phyloP scores from a whole-genome alignment of 2,329 filamentous ascomycete species.

The Diaporthe sp. region DNA sequence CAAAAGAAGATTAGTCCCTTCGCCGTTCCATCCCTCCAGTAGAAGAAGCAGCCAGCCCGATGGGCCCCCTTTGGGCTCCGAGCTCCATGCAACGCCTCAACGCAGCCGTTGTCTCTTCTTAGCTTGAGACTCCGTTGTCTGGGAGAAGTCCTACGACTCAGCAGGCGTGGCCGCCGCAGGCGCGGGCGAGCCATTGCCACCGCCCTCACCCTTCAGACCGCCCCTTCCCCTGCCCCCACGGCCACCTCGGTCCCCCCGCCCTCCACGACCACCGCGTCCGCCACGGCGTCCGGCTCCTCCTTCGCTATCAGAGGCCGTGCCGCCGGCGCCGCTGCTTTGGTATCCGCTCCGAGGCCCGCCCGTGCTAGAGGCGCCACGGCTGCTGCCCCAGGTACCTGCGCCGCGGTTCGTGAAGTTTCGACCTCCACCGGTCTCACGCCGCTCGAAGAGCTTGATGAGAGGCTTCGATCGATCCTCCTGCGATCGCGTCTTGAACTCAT shows the following conservation, averaged over 20 bases:
- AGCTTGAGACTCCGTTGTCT: slow-evolving; percentile 5
- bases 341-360: slow-evolving; percentile 77
- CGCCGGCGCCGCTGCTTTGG: slow-evolving; percentile 85
- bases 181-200: slow-evolving; percentile 65
- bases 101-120: slow-evolving; percentile 22
- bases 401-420: slow-evolving; percentile 68
- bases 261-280: slow-evolving; percentile 69
- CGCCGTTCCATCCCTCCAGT: neutral
- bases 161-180: slow-evolving; percentile 65
- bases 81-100: slow-evolving; percentile 24
- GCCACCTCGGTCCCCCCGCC: slow-evolving; percentile 69
- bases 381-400: slow-evolving; percentile 77
- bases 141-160: slow-evolving; percentile 38
- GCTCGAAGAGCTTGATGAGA: slow-evolving; percentile 86
- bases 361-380: slow-evolving; percentile 72
- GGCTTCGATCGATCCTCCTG: slow-evolving; percentile 83
- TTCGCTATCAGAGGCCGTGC: slow-evolving; percentile 79
- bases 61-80: neutral
- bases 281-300: slow-evolving; percentile 68
- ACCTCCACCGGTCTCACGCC: slow-evolving; percentile 68
- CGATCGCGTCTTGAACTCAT: slow-evolving; percentile 81
- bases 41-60: slow-evolving; percentile 4
- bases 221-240: slow-evolving; percentile 71
- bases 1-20: slow-evolving; percentile 27
- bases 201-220: slow-evolving; percentile 70